Base-by-base conservation (phyloP, 257 asterid genomes). In the Orobanche coerulescens region DNA sequence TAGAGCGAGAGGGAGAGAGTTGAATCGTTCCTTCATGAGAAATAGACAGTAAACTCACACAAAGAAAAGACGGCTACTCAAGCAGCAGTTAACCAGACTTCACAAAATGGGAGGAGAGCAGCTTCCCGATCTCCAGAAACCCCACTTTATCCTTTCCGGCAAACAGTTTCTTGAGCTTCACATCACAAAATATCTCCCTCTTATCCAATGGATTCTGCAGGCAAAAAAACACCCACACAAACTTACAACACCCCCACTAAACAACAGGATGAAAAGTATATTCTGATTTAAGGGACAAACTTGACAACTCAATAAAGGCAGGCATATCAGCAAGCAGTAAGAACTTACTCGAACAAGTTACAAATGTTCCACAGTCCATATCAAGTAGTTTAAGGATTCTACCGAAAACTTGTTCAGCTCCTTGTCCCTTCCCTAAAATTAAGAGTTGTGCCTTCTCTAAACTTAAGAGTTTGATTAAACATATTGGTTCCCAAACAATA, bases 141-240 rank as follows among this genome's bases (percentile, higher is more conserved):
- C 81, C 85, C 43, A 84, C 87, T 60, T 74, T 82, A 4, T 78
- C 94, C 78, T 72, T 82, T 25, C 87, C 89, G 23, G 62, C 65
- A 49, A 84, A 82, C 1, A 84, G 73, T 51, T 67, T 65, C 76
- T 79, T 82, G 43, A 84, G 83, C 76, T 82, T 84, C 34, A 50
- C 83, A 62, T 84, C 90, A 11, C 89, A 84, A 6, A 61, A 24
- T 28, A 82, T 84, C 78, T 82, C 94, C 70, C 66, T 79, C 76
- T 70, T 84, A 43, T 84, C 71, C 3, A 54, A 37, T 0, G 84
- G 89, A 69, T 82, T 82, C 89, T 84, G 79, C 75, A 57, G 24
- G n/a, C 8, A 55, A 52, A n/a, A n/a, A 60, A 49, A 42, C 19
- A 37, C 6, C 55, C 20, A 46, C 24, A 9, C 23, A n/a, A n/a